Evolutionary conservation across 371 early-diverging fungal species (phyloP), one percentile per base, ranked within the genome.

Genomic region (Umbelopsis sp.): DNA sequence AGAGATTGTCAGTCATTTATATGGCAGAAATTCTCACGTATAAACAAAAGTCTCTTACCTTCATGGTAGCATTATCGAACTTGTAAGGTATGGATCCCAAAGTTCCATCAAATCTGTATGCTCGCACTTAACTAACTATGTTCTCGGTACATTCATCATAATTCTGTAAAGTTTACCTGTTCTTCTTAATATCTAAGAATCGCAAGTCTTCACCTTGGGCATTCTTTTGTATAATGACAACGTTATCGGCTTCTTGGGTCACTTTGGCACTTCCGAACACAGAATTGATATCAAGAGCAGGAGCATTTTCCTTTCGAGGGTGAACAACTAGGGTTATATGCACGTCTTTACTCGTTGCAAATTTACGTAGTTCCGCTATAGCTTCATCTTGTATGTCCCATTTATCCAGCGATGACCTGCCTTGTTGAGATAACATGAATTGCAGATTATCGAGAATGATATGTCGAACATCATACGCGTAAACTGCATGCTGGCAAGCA

Each of bases 181-280:
- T 92, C 73, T 93, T 93, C 46, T 86, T 85, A 37, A 93, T 80
- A 65, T 92, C 92, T 16, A 93, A 63, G 25, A 77, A 84, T 50
- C 90, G 76, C 18, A 70, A 44, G 32, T 72, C 45, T 35, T 74
- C 76, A 65, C 76, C 74, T 6, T 65, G 63, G 5, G 45, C 64
- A 25, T 67, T 66, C 48, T 78, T 83, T 69, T 93, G 93, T 52
- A 93, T 70, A 14, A 93, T 87, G 9, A 93, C 79, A 0, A 93
- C 93, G 77, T 93, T 93, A 69, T 93, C 93, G 12, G 93, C 92
- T 79, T 93, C 93, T 67, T 93, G 93, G 18, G 93, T 91, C 1
- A 91, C 85, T 76, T 93, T 93, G 65, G 92, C 93, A 45, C 91
- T 88, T 29, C 93, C 93, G 74, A 91, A 90, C 9, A 93, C 82